A percentile compares a stretch with the other conserved stretches of the same genome.
These are phyloP conservation scores for Acacia confusa DNA, from an alignment of 306 rosid genomes.

Conservation along the genomic window DNA sequence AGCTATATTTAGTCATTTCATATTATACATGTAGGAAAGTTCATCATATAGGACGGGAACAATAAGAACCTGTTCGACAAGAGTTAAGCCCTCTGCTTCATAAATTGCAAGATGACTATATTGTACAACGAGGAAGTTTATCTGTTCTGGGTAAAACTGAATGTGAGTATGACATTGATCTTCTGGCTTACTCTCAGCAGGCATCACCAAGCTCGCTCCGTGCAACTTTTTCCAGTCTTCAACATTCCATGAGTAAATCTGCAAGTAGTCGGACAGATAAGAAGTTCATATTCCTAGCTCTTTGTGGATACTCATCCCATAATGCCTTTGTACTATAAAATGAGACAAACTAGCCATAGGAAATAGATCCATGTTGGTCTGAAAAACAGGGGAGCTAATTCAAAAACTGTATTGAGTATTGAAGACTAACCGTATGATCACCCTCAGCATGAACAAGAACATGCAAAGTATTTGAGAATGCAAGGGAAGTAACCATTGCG, in stretches of 20 bases:
- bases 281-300: not conserved
- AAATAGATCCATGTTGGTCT: not conserved
- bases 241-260: constrained; percentile 40
- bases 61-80: constrained; percentile 38
- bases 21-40: not conserved
- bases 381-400: not conserved
- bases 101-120: constrained; percentile 38
- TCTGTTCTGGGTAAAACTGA: constrained; percentile 36
- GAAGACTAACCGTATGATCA: constrained; percentile 38
- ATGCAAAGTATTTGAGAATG: constrained; percentile 33
- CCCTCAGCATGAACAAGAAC: constrained; percentile 44
- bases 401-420: constrained; percentile 24
- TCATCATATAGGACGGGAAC: not conserved
- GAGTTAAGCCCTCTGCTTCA: constrained; percentile 35
- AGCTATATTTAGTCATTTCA: not conserved
- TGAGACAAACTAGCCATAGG: not conserved
- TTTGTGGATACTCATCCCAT: no score
- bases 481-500: constrained; percentile 39
- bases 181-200: not conserved
- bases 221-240: constrained; percentile 24
- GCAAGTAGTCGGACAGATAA: constrained; percentile 1
- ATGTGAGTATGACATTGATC: constrained; percentile 26
- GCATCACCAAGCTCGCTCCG: not conserved
- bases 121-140: constrained; percentile 33
- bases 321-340: not conserved